Conservation (phyloP, 2,329 filamentous ascomycete genomes). For the Fusarium concolor region DNA sequence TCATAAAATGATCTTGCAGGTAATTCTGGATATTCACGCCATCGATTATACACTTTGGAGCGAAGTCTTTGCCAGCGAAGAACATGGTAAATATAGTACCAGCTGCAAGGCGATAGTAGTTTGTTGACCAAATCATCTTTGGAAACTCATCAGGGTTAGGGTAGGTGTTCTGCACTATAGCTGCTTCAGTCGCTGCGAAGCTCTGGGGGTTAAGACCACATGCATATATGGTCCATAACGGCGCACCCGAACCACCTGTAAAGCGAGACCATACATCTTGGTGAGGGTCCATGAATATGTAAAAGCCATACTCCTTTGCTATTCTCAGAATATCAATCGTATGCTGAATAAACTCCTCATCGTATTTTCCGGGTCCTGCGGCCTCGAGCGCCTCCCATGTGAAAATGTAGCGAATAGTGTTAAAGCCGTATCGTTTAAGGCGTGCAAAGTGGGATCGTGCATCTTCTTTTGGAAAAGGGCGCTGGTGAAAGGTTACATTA, state of each 20-base stretch:
- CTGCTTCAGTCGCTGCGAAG: slow-evolving; percentile 88
- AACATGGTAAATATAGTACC: slow-evolving; percentile 95
- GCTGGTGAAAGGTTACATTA: slow-evolving; percentile 85
- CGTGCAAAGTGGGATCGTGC: slow-evolving; percentile 88
- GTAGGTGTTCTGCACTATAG: slow-evolving; percentile 94
- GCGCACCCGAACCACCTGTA: slow-evolving; percentile 92
- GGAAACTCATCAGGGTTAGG: slow-evolving; percentile 86
- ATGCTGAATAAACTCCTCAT: slow-evolving; percentile 92
- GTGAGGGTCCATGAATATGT: slow-evolving; percentile 98
- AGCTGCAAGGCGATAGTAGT: slow-evolving; percentile 88
- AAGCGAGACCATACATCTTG: slow-evolving; percentile 99
- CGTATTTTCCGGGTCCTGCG: slow-evolving; percentile 88
- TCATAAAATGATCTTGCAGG: slow-evolving; percentile 86
- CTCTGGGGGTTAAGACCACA: slow-evolving; percentile 88
- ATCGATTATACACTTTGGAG: slow-evolving; percentile 95
- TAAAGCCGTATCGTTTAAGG: slow-evolving; percentile 91
- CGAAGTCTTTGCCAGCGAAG: slow-evolving; percentile 90
- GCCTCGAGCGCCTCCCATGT: slow-evolving; percentile 99
- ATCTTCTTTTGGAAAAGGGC: slow-evolving; percentile 86
- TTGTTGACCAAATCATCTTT: slow-evolving; percentile 99
- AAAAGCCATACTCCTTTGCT: slow-evolving; percentile 92
- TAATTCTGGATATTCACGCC: slow-evolving; percentile 97
- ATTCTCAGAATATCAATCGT: slow-evolving; percentile 86
- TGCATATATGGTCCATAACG: slow-evolving; percentile 97
- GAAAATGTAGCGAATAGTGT: slow-evolving; percentile 95